phyloP scores from a whole-genome alignment of 1,284 basidiomycete genomes.

The Moesziomyces antarcticus region DNA sequence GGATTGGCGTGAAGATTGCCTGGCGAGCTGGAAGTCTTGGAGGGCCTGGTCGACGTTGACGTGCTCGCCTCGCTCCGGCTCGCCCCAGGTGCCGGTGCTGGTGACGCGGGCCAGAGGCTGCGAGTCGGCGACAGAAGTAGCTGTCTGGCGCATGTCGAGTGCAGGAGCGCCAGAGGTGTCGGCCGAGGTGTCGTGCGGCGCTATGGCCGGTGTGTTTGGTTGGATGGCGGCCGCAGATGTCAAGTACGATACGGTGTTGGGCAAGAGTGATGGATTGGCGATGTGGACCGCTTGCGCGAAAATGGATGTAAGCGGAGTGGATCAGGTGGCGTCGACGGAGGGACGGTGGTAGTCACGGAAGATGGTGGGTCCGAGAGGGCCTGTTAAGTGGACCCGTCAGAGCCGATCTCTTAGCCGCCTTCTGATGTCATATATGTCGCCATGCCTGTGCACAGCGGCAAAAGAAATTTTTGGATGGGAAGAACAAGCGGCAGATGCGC shows the following conservation, averaged over 20 bases:
- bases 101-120: conserved; percentile 11
- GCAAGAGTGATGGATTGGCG: too few relatives aligned
- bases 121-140: background rate
- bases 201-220: background rate
- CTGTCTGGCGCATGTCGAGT: conserved; percentile 5
- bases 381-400: too few relatives aligned
- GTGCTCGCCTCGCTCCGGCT: conserved; percentile 37
- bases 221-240: too few relatives aligned
- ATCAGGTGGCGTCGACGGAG: too few relatives aligned
- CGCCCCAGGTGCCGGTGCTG: conserved; percentile 55
- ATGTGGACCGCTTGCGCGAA: too few relatives aligned
- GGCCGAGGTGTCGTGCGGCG: conserved; percentile 10
- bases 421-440: background rate
- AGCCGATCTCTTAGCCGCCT: too few relatives aligned
- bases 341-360: too few relatives aligned
- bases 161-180: conserved; percentile 3
- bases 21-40: conserved; percentile 45
- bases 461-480: background rate
- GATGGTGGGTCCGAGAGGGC: too few relatives aligned
- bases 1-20: conserved; percentile 21
- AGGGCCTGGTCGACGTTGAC: conserved; percentile 47
- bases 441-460: conserved; percentile 6
- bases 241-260: too few relatives aligned
- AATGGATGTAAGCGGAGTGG: too few relatives aligned
- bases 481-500: too few relatives aligned